Conservation (phyloP, 108 stramenopile species). For the Bacterosira constricta region DNA sequence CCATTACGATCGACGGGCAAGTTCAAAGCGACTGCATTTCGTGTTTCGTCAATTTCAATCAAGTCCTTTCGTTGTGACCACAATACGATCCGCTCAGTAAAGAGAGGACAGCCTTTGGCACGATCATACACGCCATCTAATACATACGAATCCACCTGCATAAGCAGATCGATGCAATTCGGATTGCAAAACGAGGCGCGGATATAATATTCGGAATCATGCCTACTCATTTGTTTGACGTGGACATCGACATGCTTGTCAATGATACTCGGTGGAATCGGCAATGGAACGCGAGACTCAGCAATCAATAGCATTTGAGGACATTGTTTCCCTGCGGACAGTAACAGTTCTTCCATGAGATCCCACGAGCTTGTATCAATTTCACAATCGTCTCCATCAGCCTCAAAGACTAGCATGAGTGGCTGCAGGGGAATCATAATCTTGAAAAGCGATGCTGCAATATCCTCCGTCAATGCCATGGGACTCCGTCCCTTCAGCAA, state of each 20-base stretch:
- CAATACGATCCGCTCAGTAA: slow-evolving; percentile 21
- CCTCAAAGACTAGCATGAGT: slow-evolving; percentile 35
- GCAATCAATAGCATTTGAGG: slow-evolving; percentile 36
- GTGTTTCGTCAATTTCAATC: slow-evolving; percentile 31
- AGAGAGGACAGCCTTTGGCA: slow-evolving; percentile 42
- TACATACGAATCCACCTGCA: slow-evolving; percentile 23
- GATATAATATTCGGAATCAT: slow-evolving; percentile 22
- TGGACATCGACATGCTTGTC: slow-evolving; percentile 11
- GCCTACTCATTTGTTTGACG: slow-evolving; percentile 6
- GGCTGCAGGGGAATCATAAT: slow-evolving; percentile 47
- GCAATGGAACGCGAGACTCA: slow-evolving; percentile 15
- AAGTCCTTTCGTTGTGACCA: slow-evolving; percentile 39
- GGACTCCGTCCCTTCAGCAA: slow-evolving; percentile 34
- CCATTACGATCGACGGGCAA: slow-evolving; percentile 1
- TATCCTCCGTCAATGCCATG: slow-evolving; percentile 24
- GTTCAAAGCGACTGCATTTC: slow-evolving; percentile 24
- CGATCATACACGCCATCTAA: slow-evolving; percentile 18
- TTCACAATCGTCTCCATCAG: slow-evolving; percentile 27
- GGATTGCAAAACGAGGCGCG: slow-evolving; percentile 19
- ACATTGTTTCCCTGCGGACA: slow-evolving; percentile 24
- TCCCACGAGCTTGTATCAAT: slow-evolving; percentile 41
- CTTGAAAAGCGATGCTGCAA: slow-evolving; percentile 32
- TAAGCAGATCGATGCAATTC: slow-evolving; percentile 4
- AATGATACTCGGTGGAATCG: slow-evolving; percentile 9
- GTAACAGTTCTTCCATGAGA: slow-evolving; percentile 37